Conservation (phyloP, 2,329 filamentous ascomycete genomes). For the Kalaharituber pfeilii region DNA sequence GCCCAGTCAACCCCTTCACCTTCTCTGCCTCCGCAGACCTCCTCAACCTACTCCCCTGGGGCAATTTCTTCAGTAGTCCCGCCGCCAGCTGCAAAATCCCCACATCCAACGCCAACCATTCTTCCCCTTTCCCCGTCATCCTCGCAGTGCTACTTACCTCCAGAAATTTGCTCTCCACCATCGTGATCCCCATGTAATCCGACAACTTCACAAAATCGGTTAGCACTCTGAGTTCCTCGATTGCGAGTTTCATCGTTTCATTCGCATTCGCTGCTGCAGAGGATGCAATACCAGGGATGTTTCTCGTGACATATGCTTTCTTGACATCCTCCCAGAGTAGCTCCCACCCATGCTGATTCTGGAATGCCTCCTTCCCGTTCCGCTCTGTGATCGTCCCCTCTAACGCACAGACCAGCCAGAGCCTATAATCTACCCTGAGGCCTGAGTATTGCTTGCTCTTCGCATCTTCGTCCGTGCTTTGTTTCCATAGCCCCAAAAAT, state of each 20-base stretch:
- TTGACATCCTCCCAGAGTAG: slow-evolving; percentile 36
- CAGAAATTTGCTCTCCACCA: slow-evolving; percentile 38
- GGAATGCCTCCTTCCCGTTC: slow-evolving; percentile 34
- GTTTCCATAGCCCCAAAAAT: slow-evolving; percentile 43
- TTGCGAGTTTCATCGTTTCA: slow-evolving; percentile 33
- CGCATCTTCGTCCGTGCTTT: slow-evolving; percentile 11
- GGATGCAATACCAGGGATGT: too few species aligned
- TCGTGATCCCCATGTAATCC: slow-evolving; percentile 26
- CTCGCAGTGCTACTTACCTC: slow-evolving; percentile 34
- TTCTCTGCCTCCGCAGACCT: slow-evolving; percentile 37
- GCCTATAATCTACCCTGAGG: slow-evolving; percentile 19
- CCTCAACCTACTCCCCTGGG: slow-evolving; percentile 33
- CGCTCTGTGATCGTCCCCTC: slow-evolving; percentile 39
- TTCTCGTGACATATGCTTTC: slow-evolving; percentile 18
- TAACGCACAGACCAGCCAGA: slow-evolving; percentile 14
- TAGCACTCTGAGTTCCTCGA: slow-evolving; percentile 40
- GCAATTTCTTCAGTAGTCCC: slow-evolving; percentile 34
- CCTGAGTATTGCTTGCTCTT: slow-evolving; percentile 7
- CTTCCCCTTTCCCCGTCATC: slow-evolving; percentile 28
- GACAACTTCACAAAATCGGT: slow-evolving; percentile 36
- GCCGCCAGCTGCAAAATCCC: slow-evolving; percentile 40
- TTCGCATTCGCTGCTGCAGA: slow-evolving; percentile 1
- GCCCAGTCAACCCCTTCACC: slow-evolving; percentile 33
- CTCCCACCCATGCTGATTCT: slow-evolving; percentile 38
- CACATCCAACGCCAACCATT: slow-evolving; percentile 35